Evolutionary conservation across 305 asterid genomes (phyloP), one percentile per base, ranked within the genome.

Genomic region (Petunia hybrid): DNA sequence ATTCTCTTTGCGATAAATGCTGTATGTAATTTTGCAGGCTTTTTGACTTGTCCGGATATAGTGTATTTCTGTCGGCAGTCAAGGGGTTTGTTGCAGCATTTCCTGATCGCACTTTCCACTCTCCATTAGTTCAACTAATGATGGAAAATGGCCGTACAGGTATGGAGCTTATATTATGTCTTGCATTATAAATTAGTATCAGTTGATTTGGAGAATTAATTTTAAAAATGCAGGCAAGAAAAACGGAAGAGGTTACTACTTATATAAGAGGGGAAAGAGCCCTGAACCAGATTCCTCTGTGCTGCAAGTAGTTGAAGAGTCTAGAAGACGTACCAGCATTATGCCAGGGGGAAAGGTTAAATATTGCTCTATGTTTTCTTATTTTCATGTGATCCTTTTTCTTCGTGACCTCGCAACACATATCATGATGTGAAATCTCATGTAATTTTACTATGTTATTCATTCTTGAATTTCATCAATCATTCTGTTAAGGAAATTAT

Each of bases 291-390:
- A 87, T 85, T 82, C 67, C 36, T 81, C 86, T 8, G 89, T 85
- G 51, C 82, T 82, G 75, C 80, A 83, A 57, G 78, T 85, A 48
- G 86, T 87, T 60, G 86, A 84, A 39, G 87, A 87, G 81, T 87
- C 89, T 1, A 84, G 87, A 22, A 85, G 83, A 84, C 64, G 85
- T 59, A 70, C 85, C 42, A 83, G 86, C 60, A 71, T 84, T 63
- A 87, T 85, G 86, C 85, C 83, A 2, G 82, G 85, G 64, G 90
- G 85, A 84, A 82, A 87, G 89, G 90, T 87, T 83, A 38, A 75
- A 74, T 12, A 64, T 39, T 8, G 42, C 62, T 74, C 31, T 22
- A 48, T 16, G n/a, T 16, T 63, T n/a, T n/a, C n/a, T 46, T 53
- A 35, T 56, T 40, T 75, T 59, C n/a, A 9, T 36, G 7, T 55